Percentiles rank a stretch among this genome's conserved stretches.
These are phyloP conservation scores for Allomyces arbusculus DNA, from an alignment of 192 early-diverging fungal genomes.

Conservation along the genomic window DNA sequence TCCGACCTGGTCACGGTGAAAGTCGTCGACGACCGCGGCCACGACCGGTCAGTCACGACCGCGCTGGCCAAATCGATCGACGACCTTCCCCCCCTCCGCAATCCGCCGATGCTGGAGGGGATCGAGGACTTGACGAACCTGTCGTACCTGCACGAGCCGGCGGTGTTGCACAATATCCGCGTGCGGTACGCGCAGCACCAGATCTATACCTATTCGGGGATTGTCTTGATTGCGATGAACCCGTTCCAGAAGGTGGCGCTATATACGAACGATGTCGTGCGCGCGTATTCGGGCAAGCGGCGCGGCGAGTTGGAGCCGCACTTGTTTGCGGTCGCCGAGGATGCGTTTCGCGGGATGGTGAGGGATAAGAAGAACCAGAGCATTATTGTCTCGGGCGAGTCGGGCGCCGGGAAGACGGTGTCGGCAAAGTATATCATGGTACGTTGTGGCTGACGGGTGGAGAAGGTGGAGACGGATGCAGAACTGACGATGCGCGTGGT, in stretches of 20 bases:
- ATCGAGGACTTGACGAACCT: conserved; percentile 84
- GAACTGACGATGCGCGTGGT: no score
- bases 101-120: conserved; percentile 72
- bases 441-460: conserved; percentile 37
- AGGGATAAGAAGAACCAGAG: conserved; percentile 86
- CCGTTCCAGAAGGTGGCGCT: conserved; percentile 71
- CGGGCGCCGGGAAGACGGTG: conserved; percentile 92
- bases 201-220: conserved; percentile 98
- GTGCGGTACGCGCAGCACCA: conserved; percentile 75
- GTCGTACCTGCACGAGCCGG: conserved; percentile 84
- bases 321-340: conserved; percentile 95
- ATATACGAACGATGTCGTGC: conserved; percentile 81
- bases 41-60: not conserved
- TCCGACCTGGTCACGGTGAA: not conserved
- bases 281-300: conserved; percentile 78
- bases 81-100: conserved; percentile 74
- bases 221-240: conserved; percentile 94
- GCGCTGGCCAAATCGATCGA: conserved; percentile 22
- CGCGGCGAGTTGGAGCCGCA: conserved; percentile 92
- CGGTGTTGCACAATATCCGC: conserved; percentile 79
- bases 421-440: conserved; percentile 89
- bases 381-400: conserved; percentile 96
- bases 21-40: no score
- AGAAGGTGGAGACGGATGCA: no score
- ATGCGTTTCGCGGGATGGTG: conserved; percentile 90